Base-by-base conservation (phyloP, 768 basidiomycete genomes). In the Lentinula aciculospora region DNA sequence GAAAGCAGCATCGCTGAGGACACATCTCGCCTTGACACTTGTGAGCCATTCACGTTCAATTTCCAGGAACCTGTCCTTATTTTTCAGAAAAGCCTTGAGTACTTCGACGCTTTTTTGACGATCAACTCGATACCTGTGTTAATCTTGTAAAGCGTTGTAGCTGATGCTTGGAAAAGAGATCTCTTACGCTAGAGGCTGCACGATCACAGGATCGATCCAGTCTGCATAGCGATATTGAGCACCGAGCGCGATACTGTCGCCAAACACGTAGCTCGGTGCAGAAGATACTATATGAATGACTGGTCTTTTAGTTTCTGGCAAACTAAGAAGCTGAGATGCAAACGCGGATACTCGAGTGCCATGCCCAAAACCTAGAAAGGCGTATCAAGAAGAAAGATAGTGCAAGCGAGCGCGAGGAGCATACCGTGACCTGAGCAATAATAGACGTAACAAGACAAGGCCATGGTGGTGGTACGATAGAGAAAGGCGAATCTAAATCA, bases 281-380 rank as follows among this genome's bases (percentile, higher is more conserved):
- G 88, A 88, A 1, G 89, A 90, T 28, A 86, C 79, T 56, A 92
- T 85, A 67, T 83, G 73, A 9, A 91, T 71, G 7, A 65, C 71
- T 17, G 84, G 82, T 40, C 68, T 69, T 5, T 71, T 68, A 4
- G 68, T 60, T n/a, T 64, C 60, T 8, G 67, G 63, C 13, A 84
- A 72, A 53, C 69, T 73, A 21, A 86, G 72, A 17, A 92, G 75
- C 61, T 84, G 81, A 46, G 75, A 69, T 3, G 86, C 76, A 60
- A 91, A 83, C 1, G 89, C 89, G 15, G 88, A 88, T 15, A 91
- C 89, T 36, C 89, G 82, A 3, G 89, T 92, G 8, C 89, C 89
- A 66, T 92, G 89, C n/a, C 89, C 86, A 57, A 86, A 90, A n/a
- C 86, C 85, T 88, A 61, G n/a, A 37, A 31, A 27, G 51, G 37